These are phyloP conservation scores for Sphagnum fallax DNA, from an alignment of 228 moss, liverwort and hornwort species.

Conservation along the genomic window DNA sequence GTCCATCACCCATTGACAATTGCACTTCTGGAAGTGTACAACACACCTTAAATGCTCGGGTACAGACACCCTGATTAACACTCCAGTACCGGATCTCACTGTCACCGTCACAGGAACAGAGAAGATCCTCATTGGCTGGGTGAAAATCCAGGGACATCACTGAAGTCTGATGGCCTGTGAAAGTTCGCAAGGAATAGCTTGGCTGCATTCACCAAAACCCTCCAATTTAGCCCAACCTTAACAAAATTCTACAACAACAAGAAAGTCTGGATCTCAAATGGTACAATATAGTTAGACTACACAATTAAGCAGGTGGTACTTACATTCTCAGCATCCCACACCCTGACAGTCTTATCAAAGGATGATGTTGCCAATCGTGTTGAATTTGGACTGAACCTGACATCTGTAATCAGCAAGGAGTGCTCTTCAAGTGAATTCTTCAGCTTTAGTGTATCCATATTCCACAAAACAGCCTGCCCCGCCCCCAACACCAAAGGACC, in stretches of 20 bases:
- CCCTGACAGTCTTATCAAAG: conserved; percentile 95
- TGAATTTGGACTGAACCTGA: conserved; percentile 94
- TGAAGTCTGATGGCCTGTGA: conserved; percentile 77
- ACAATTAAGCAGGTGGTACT: conserved; percentile 15
- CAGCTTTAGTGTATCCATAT: conserved; percentile 94
- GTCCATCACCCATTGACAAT: too few relatives aligned
- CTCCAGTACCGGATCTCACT: conserved; percentile 99
- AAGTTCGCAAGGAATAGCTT: conserved; percentile 73
- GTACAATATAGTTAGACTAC: neutral
- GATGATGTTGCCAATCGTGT: conserved; percentile 95
- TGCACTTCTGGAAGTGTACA: neutral
- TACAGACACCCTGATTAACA: conserved; percentile 79
- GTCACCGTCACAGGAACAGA: conserved; percentile 97
- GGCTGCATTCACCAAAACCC: conserved; percentile 48
- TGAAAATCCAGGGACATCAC: conserved; percentile 99
- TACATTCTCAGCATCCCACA: conserved; percentile 99
- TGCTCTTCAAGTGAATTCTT: conserved; percentile 98
- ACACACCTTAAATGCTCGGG: conserved; percentile 86
- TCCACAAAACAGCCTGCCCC: conserved; percentile 85
- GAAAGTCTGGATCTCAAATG: neutral
- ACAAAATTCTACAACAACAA: neutral
- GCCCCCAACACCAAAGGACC: neutral
- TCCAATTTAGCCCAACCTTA: neutral
- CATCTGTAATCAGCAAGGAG: conserved; percentile 91
- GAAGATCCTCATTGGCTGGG: conserved; percentile 85